phyloP scores from a whole-genome alignment of 2,329 filamentous ascomycete genomes.

The Aspergillus uvarum region DNA sequence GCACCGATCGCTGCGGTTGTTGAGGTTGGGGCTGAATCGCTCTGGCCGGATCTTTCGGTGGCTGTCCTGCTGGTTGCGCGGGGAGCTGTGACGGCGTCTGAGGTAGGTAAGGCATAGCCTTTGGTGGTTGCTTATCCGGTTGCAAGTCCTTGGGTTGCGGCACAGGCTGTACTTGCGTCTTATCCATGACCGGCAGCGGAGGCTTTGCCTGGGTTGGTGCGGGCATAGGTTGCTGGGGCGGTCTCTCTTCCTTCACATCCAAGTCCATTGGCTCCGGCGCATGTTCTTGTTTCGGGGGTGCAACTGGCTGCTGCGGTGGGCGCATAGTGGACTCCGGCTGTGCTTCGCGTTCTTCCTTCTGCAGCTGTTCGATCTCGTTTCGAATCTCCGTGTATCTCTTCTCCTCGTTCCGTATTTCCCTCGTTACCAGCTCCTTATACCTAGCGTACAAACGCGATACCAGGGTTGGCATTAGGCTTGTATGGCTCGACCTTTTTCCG shows the following conservation, averaged over 20 bases:
- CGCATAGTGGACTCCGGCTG: constrained; percentile 9
- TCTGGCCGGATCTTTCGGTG: constrained; percentile 7
- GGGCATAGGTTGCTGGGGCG: constrained; percentile 12
- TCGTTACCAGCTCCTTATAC: constrained; percentile 70
- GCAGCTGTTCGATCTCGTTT: constrained; percentile 67
- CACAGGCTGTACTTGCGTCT: constrained; percentile 10
- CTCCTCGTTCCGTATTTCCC: constrained; percentile 73
- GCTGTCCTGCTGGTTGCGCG: constrained; percentile 6
- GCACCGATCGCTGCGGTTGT: constrained; percentile 4
- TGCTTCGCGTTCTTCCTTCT: constrained; percentile 59
- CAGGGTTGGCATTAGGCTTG: constrained; percentile 67
- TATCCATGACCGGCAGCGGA: constrained; percentile 4
- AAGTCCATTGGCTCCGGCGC: constrained; percentile 30
- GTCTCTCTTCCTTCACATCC: constrained; percentile 27
- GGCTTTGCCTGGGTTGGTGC: constrained; percentile 8
- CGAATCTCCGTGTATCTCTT: constrained; percentile 62
- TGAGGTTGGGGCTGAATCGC: constrained; percentile 5
- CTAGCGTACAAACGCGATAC: constrained; percentile 71
- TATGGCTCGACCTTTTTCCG: constrained; percentile 62
- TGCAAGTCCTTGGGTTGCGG: constrained; percentile 13
- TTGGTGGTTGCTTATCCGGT: constrained; percentile 6
- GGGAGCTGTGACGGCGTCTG: constrained; percentile 10
- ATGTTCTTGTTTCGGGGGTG: constrained; percentile 16
- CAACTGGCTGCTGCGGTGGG: constrained; percentile 3
- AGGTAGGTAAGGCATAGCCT: constrained; percentile 5